Conservation (phyloP, 768 basidiomycete species). For the Amanita jacksonii region DNA sequence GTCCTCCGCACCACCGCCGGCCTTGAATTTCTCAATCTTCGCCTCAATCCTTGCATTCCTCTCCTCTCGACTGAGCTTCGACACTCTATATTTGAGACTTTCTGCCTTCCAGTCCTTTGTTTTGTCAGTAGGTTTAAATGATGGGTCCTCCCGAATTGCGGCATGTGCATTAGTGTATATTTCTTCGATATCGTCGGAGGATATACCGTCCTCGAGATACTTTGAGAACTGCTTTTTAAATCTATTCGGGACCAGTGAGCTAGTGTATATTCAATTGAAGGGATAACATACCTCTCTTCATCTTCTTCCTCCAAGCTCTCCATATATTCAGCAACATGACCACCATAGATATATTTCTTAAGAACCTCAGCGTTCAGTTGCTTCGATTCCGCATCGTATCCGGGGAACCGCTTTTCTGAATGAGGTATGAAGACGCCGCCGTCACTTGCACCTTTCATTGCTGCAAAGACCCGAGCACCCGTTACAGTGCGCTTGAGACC, state of each 20-base stretch:
- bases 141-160: conserved; percentile 91
- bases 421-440: conserved; percentile 98
- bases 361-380: conserved; percentile 87
- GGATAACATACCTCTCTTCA: conserved; percentile 68
- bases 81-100: conserved; percentile 55
- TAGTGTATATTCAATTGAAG: not conserved
- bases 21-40: conserved; percentile 89
- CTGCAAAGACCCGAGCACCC: conserved; percentile 95
- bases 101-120: conserved; percentile 88
- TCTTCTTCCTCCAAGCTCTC: conserved; percentile 99
- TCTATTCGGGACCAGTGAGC: conserved; percentile 25
- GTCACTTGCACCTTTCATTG: conserved; percentile 96
- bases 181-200: conserved; percentile 96
- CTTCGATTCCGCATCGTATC: conserved; percentile 90
- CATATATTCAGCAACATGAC: conserved; percentile 99
- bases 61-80: conserved; percentile 66
- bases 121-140: conserved; percentile 86
- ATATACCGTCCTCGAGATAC: conserved; percentile 92
- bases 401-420: conserved; percentile 96
- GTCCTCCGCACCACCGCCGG: conserved; percentile 45
- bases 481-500: conserved; percentile 97
- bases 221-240: conserved; percentile 97
- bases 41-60: conserved; percentile 71
- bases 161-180: conserved; percentile 89
- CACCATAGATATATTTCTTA: conserved; percentile 96